Conservation (phyloP, 2,329 filamentous ascomycete genomes). For the Calonectria pteridis region DNA sequence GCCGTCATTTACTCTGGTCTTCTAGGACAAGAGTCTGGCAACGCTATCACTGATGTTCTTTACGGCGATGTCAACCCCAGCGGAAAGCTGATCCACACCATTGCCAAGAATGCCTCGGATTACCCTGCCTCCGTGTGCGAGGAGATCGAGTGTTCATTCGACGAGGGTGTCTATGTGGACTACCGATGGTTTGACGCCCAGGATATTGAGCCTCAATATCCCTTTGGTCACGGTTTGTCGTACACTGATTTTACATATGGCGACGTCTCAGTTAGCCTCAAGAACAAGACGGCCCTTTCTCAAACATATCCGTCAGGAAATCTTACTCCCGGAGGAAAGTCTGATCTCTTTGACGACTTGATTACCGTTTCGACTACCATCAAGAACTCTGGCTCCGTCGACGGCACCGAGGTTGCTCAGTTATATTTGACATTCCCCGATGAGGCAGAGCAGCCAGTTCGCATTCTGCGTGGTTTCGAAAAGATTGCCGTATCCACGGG, state of each 20-base stretch:
- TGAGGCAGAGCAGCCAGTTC: constrained; percentile 63
- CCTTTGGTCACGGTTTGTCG: constrained; percentile 68
- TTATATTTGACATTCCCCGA: constrained; percentile 62
- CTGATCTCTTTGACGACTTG: constrained; percentile 62
- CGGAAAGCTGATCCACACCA: background rate
- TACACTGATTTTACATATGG: constrained; percentile 67
- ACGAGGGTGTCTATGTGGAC: constrained; percentile 65
- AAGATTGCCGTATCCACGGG: constrained; percentile 53
- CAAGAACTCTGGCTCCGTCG: constrained; percentile 56
- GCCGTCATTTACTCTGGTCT: constrained; percentile 75
- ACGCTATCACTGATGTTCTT: constrained; percentile 4
- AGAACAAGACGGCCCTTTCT: constrained; percentile 33
- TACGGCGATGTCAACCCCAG: constrained; percentile 7
- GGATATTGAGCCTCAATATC: constrained; percentile 63
- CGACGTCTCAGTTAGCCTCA: constrained; percentile 53
- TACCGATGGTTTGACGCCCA: constrained; percentile 66
- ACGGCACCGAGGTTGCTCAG: constrained; percentile 62
- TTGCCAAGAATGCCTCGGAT: background rate
- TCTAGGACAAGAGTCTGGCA: constrained; percentile 69
- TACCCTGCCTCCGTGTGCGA: background rate
- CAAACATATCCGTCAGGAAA: constrained; percentile 52
- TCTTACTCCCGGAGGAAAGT: constrained; percentile 58
- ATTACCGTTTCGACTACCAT: constrained; percentile 54
- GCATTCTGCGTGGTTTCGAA: constrained; percentile 71
- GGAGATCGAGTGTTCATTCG: constrained; percentile 58